Evolutionary conservation across 2,329 filamentous ascomycete species (phyloP).

Genomic region (Colletotrichum tamarilloi): DNA sequence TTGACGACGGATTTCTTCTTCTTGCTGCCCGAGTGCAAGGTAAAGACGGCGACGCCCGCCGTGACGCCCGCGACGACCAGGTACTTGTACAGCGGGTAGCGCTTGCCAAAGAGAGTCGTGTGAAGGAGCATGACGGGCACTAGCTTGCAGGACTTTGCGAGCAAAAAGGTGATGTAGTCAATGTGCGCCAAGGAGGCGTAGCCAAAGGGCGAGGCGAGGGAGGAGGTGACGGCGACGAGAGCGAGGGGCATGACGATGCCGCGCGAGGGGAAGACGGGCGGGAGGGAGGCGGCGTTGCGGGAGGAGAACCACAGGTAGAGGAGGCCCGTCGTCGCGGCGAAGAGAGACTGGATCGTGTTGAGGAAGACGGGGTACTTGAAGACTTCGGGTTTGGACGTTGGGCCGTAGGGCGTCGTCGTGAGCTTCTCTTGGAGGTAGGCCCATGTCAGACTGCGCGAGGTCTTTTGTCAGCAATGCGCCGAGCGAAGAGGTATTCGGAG

Average conservation of each 20-base stretch:
- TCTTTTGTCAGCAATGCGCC: not conserved
- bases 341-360: slow-evolving; percentile 93
- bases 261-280: slow-evolving; percentile 80
- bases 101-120: slow-evolving; percentile 87
- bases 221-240: slow-evolving; percentile 85
- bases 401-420: slow-evolving; percentile 88
- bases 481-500: not conserved
- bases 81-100: slow-evolving; percentile 97
- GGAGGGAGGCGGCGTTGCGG: slow-evolving; percentile 57
- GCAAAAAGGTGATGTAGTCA: slow-evolving; percentile 97
- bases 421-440: slow-evolving; percentile 96
- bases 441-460: slow-evolving; percentile 80
- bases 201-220: slow-evolving; percentile 93
- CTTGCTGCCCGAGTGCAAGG: slow-evolving; percentile 79
- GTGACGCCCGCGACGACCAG: slow-evolving; percentile 92
- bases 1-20: slow-evolving; percentile 54
- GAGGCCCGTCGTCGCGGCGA: slow-evolving; percentile 85
- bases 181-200: slow-evolving; percentile 93
- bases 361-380: slow-evolving; percentile 96
- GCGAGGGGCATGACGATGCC: slow-evolving; percentile 82
- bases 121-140: slow-evolving; percentile 99
- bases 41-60: slow-evolving; percentile 93
- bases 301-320: slow-evolving; percentile 81
- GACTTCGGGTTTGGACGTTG: slow-evolving; percentile 72
- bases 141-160: slow-evolving; percentile 98